Conservation (phyloP, 306 rosid species). For the Gillenia trifoliata region DNA sequence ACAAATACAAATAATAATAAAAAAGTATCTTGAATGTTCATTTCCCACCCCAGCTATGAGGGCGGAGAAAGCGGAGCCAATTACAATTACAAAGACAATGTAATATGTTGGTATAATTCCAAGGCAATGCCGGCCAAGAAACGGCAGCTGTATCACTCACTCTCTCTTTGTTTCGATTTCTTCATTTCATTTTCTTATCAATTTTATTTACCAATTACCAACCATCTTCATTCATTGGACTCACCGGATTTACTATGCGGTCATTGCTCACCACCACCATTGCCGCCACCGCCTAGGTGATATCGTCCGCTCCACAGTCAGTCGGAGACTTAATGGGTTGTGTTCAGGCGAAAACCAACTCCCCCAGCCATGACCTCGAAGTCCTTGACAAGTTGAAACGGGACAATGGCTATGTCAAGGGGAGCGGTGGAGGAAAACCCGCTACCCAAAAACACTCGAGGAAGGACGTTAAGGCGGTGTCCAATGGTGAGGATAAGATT, state of each 20-base stretch:
- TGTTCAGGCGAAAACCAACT: slow-evolving; percentile 21
- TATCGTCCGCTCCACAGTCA: slow-evolving; percentile 4
- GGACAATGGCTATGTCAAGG: slow-evolving; percentile 8
- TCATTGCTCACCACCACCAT: not conserved
- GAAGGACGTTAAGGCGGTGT: not conserved
- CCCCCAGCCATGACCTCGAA: not conserved
- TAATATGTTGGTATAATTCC: slow-evolving; percentile 20
- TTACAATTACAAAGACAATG: not conserved
- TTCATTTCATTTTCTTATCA: not conserved
- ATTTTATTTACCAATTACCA: not conserved
- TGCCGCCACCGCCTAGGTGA: slow-evolving; percentile 29
- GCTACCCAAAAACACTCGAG: slow-evolving; percentile 1
- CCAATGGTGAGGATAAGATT: slow-evolving; percentile 8
- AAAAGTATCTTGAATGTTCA: not conserved
- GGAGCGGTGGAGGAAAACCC: slow-evolving; percentile 8
- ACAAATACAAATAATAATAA: no score
- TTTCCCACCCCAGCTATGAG: not conserved
- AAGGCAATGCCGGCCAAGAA: slow-evolving; percentile 33
- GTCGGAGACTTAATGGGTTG: slow-evolving; percentile 60
- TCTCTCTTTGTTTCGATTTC: not conserved
- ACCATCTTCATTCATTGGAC: not conserved
- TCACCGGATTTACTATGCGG: not conserved
- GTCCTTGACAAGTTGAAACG: slow-evolving; percentile 22
- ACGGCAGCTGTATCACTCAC: slow-evolving; percentile 5
- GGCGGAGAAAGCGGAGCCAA: slow-evolving; percentile 34